Base-by-base conservation (phyloP, 495 filamentous ascomycete genomes). In the Aspergillus kassunensis region DNA sequence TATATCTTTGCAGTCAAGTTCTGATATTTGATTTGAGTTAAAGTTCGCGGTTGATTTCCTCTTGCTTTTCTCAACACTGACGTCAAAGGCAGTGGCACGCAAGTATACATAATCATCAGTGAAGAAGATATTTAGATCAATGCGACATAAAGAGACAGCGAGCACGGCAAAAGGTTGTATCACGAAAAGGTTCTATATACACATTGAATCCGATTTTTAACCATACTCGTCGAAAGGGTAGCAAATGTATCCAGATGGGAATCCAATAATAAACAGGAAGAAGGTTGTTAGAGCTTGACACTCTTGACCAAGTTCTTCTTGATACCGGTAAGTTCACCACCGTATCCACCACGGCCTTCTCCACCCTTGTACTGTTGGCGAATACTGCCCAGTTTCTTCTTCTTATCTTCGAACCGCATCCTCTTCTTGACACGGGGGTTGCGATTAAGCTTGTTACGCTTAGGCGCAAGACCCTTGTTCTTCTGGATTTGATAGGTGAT, bases 341-440 rank as follows among this genome's bases (percentile, higher is more conserved):
- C 81, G 73, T 98, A 98, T 7, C 90, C 88, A 59, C 93, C 91
- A 59, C 77, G 81, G 44, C 84, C 83, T 70, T 96, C 88, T 29
- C 90, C 92, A 60, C 90, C 92, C 72, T 87, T 88, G 69, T 90
- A 98, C 33, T 90, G 72, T 33, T 87, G 77, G 76, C 84, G 89
- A 66, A 88, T 83, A 65, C 85, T 91, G 42, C 79, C 79, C 67
- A 97, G 69, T 79, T 97, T 97, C 85, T 95, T 96, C 78, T 89
- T 85, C 78, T 95, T 95, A 40, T 88, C 83, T 59, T 92, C 90
- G 69, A 78, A 98, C 81, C 84, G 89, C 82, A 87, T 87, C 71
- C 88, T 80, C 87, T 97, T 98, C 86, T 97, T 98, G 48, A 98
- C 91, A 68, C 93, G 78, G 12, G 95, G 93, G 71, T 98, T 98